Conservation (phyloP, 257 asterid genomes). For the Cruciata laevipes region DNA sequence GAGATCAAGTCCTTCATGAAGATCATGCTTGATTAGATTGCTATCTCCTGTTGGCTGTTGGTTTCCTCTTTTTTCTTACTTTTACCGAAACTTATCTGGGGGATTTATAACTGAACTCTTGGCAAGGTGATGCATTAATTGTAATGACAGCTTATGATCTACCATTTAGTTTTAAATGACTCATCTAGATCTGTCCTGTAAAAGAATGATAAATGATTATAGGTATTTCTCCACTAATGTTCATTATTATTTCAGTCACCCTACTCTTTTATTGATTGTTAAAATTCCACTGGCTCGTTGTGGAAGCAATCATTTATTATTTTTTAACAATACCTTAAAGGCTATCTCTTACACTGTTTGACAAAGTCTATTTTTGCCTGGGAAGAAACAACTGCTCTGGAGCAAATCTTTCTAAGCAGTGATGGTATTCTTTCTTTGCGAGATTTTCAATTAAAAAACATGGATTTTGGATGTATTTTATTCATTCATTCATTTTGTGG, state of each 20-base stretch:
- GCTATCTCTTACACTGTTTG: background rate
- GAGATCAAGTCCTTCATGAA: too few species aligned
- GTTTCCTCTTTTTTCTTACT: background rate
- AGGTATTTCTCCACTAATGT: slow-evolving; percentile 38
- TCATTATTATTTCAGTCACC: slow-evolving; percentile 16
- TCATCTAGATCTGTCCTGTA: background rate
- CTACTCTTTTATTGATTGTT: background rate
- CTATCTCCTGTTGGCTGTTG: too few species aligned
- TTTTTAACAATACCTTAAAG: background rate
- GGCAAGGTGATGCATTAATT: background rate
- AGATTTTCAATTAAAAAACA: background rate
- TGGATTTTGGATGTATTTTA: background rate
- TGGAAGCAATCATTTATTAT: background rate
- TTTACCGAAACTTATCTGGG: background rate
- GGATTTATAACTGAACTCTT: background rate
- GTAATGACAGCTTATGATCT: background rate
- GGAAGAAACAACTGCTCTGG: background rate
- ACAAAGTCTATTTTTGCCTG: background rate
- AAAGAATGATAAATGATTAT: slow-evolving; percentile 60
- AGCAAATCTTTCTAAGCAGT: background rate
- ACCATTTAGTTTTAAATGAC: background rate
- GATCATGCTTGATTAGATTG: too few species aligned
- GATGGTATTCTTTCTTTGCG: background rate
- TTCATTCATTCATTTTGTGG: background rate
- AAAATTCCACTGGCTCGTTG: background rate